Conservation (phyloP, 257 asterid genomes). For the Lycium barbarum region DNA sequence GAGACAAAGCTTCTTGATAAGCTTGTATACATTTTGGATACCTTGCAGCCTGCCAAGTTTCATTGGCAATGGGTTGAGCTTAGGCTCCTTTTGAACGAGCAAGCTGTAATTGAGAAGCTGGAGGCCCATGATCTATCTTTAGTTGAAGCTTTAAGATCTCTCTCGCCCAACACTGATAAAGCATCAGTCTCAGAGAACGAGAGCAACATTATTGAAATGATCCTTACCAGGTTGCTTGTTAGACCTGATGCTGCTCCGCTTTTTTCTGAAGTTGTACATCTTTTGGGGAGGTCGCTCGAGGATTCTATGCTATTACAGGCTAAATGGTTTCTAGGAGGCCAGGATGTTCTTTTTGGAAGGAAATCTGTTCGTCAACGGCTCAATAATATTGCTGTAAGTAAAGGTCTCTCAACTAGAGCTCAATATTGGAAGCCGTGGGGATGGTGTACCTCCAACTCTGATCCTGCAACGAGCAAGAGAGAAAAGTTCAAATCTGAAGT, state of each 20-base stretch:
- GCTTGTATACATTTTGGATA: slow-evolving; percentile 82
- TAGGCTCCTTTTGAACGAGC: slow-evolving; percentile 91
- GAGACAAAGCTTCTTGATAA: slow-evolving; percentile 69
- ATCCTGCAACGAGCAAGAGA: slow-evolving; percentile 50
- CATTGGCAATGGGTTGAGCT: slow-evolving; percentile 99
- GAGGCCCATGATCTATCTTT: slow-evolving; percentile 70
- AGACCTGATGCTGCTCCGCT: slow-evolving; percentile 99
- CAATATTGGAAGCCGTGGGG: slow-evolving; percentile 97
- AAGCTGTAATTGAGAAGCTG: slow-evolving; percentile 83
- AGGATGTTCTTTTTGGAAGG: slow-evolving; percentile 92
- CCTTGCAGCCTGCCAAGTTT: slow-evolving; percentile 95
- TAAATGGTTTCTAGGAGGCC: slow-evolving; percentile 91
- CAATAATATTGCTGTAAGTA: slow-evolving; percentile 75
- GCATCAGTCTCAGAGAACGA: slow-evolving; percentile 80
- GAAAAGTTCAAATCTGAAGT: slow-evolving; percentile 72
- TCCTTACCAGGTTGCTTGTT: slow-evolving; percentile 88
- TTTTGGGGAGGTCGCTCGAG: slow-evolving; percentile 89
- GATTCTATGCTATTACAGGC: slow-evolving; percentile 94
- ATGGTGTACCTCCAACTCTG: slow-evolving; percentile 65
- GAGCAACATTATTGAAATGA: slow-evolving; percentile 80
- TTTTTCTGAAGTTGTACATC: slow-evolving; percentile 88
- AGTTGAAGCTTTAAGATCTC: slow-evolving; percentile 77
- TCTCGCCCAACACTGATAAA: slow-evolving; percentile 78
- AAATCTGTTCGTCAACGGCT: slow-evolving; percentile 90
- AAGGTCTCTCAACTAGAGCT: slow-evolving; percentile 70